Evolutionary conservation across 148 eudicot genomes (phyloP).

Genomic region (Rheum nobile): DNA sequence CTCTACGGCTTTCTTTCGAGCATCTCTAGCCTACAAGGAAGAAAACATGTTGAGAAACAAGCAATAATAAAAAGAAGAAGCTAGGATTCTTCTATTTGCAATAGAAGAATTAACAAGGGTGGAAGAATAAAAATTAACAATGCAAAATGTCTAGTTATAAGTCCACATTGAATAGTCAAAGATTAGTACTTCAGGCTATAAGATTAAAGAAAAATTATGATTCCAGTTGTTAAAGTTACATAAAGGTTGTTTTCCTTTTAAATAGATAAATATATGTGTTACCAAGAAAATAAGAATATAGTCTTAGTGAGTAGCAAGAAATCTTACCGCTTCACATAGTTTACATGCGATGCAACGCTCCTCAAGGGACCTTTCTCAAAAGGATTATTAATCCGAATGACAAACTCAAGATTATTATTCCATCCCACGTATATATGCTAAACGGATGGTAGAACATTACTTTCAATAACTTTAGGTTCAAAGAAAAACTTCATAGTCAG

Average conservation of each 20-base stretch:
- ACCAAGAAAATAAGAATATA: not conserved
- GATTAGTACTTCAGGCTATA: no score
- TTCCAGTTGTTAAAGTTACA: no score
- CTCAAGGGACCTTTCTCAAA: constrained; percentile 95
- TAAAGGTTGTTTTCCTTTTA: not conserved
- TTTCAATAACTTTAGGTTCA: constrained; percentile 82
- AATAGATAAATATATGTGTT: not conserved
- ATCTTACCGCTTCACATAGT: constrained; percentile 89
- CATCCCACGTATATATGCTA: not conserved
- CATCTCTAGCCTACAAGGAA: no score
- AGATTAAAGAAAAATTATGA: no score
- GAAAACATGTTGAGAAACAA: no score
- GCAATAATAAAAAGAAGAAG: no score
- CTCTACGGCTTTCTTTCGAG: no score
- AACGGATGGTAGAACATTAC: constrained; percentile 16
- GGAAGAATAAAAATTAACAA: no score
- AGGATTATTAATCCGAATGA: constrained; percentile 68
- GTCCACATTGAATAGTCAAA: no score
- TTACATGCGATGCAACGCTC: constrained; percentile 98
- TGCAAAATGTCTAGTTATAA: no score
- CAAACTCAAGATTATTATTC: not conserved
- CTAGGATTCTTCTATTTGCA: no score
- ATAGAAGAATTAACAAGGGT: no score
- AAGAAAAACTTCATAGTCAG: constrained; percentile 91
- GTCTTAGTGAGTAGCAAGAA: not conserved